Conservation (phyloP, 768 basidiomycete genomes). For the Fistulinella prunicolor region DNA sequence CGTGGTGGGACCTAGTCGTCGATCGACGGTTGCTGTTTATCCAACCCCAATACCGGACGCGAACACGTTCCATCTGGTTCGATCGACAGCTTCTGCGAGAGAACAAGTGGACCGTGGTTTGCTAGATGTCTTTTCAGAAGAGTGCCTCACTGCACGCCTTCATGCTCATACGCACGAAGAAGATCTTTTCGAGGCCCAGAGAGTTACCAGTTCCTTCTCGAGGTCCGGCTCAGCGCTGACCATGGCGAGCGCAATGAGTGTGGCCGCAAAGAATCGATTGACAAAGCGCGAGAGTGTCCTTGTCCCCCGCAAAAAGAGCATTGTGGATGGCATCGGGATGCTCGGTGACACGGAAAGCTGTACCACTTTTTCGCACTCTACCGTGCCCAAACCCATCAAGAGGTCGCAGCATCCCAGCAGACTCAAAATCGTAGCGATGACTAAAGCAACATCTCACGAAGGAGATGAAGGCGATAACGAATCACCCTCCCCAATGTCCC, state of each 20-base stretch:
- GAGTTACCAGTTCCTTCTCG: conserved; percentile 43
- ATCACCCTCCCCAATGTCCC: conserved; percentile 40
- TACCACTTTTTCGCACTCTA: neutral
- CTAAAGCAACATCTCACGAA: conserved; percentile 20
- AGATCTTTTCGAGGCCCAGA: conserved; percentile 58
- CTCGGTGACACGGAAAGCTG: conserved; percentile 18
- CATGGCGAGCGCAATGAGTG: conserved; percentile 52
- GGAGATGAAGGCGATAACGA: conserved; percentile 26
- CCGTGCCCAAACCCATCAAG: conserved; percentile 11
- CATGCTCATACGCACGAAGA: conserved; percentile 62
- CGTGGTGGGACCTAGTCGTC: conserved; percentile 41
- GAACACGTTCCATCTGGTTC: conserved; percentile 61
- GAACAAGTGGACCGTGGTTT: conserved; percentile 74
- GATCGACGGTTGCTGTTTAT: conserved; percentile 58
- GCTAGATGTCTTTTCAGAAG: conserved; percentile 76
- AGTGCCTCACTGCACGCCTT: conserved; percentile 64
- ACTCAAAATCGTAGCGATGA: conserved; percentile 28
- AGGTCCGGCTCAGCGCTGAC: conserved; percentile 59
- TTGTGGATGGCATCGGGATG: conserved; percentile 30
- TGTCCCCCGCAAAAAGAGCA: conserved; percentile 57
- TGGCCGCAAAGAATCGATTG: conserved; percentile 54
- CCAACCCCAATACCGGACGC: conserved; percentile 47
- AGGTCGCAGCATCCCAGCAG: conserved; percentile 26
- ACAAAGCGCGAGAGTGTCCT: conserved; percentile 70
- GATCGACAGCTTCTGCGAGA: conserved; percentile 63